Evolutionary conservation across 2,329 filamentous ascomycete genomes (phyloP).

Genomic region (Immersiporthe knoxdaviesiana): DNA sequence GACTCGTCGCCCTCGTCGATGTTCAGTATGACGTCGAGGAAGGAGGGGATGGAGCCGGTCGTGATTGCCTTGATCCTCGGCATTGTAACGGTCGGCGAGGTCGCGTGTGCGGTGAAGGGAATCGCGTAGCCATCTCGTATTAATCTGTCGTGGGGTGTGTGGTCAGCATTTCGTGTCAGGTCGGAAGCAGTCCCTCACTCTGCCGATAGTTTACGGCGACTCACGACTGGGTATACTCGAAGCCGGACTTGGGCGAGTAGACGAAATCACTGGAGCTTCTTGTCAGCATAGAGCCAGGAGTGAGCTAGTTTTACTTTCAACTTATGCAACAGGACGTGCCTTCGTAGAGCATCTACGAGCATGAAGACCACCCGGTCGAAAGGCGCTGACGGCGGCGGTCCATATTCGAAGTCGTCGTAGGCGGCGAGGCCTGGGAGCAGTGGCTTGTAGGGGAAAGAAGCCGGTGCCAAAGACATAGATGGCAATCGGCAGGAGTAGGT

Average conservation of each 20-base stretch:
- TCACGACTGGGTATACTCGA: slow-evolving; percentile 86
- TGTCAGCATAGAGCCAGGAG: slow-evolving; percentile 27
- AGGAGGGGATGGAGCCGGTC: slow-evolving; percentile 96
- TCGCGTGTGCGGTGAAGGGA: slow-evolving; percentile 93
- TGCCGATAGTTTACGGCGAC: slow-evolving; percentile 30
- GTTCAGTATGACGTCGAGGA: slow-evolving; percentile 94
- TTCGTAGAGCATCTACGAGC: slow-evolving; percentile 94
- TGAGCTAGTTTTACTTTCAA: not conserved
- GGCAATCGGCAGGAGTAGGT: slow-evolving; percentile 75
- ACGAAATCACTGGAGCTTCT: slow-evolving; percentile 78
- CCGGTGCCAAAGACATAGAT: slow-evolving; percentile 80
- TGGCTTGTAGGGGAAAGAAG: slow-evolving; percentile 98
- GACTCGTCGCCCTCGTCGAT: slow-evolving; percentile 93
- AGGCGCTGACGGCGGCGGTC: slow-evolving; percentile 62
- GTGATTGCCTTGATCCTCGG: slow-evolving; percentile 96
- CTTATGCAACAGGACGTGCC: slow-evolving; percentile 52
- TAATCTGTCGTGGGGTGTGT: slow-evolving; percentile 59
- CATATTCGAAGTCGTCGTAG: slow-evolving; percentile 61
- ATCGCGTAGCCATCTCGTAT: slow-evolving; percentile 83
- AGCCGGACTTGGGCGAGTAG: slow-evolving; percentile 78
- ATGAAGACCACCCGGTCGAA: slow-evolving; percentile 96
- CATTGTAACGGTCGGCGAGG: slow-evolving; percentile 98
- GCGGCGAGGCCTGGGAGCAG: slow-evolving; percentile 82
- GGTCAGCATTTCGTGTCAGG: no score
- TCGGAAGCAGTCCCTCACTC: not conserved